These are phyloP conservation scores for Knoxia roxburghii DNA, from an alignment of 257 asterid species.

Conservation along the genomic window DNA sequence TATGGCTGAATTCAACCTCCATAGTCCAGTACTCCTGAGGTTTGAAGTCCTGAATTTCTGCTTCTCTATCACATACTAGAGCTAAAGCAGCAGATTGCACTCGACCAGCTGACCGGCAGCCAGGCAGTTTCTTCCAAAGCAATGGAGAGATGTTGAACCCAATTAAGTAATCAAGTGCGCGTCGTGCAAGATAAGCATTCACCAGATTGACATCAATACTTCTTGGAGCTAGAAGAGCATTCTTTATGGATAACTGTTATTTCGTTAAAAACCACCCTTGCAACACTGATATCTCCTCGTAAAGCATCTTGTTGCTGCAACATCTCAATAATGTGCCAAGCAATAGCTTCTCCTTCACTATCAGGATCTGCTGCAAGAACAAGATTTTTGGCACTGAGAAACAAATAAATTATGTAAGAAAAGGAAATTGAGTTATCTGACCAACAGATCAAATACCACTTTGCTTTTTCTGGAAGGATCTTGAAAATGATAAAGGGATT, in stretches of 20 bases:
- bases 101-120: slow-evolving; percentile 97
- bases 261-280: slow-evolving; percentile 81
- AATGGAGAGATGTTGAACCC: slow-evolving; percentile 94
- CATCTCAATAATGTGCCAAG: slow-evolving; percentile 98
- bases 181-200: slow-evolving; percentile 88
- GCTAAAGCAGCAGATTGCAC: slow-evolving; percentile 95
- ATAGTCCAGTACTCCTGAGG: slow-evolving; percentile 85
- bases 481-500: slow-evolving; percentile 5
- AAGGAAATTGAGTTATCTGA: neutral
- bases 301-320: slow-evolving; percentile 83
- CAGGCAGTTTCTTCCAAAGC: slow-evolving; percentile 92
- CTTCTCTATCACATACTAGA: slow-evolving; percentile 84
- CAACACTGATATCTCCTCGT: slow-evolving; percentile 57
- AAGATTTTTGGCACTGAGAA: slow-evolving; percentile 77
- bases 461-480: neutral
- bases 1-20: slow-evolving; percentile 42
- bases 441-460: neutral
- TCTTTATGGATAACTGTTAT: slow-evolving; percentile 80
- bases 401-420: slow-evolving; percentile 32
- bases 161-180: slow-evolving; percentile 93
- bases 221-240: slow-evolving; percentile 79
- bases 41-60: slow-evolving; percentile 66
- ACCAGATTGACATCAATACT: slow-evolving; percentile 74
- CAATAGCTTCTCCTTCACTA: slow-evolving; percentile 97
- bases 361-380: slow-evolving; percentile 98